Evolutionary conservation across 2,329 filamentous ascomycete species (phyloP).

Genomic region (Cercospora citrullina): DNA sequence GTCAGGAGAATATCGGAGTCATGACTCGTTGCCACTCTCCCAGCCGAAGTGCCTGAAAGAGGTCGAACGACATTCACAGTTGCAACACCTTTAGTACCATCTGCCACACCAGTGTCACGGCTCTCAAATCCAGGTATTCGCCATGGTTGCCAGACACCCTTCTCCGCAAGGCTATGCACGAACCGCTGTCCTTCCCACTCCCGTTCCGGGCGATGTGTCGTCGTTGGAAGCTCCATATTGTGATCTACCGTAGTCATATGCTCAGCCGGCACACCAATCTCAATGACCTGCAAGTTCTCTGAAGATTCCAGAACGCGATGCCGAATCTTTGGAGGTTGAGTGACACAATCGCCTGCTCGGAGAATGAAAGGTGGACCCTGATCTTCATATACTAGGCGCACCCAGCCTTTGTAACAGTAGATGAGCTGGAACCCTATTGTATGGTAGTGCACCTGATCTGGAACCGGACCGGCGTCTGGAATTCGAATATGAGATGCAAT

Average conservation of each 20-base stretch:
- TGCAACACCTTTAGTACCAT: slow-evolving; percentile 20
- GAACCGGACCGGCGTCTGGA: slow-evolving; percentile 19
- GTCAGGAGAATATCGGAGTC: slow-evolving; percentile 20
- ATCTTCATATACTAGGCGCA: slow-evolving; percentile 21
- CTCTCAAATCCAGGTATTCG: slow-evolving; percentile 17
- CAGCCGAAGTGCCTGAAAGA: not conserved
- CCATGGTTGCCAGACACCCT: slow-evolving; percentile 17
- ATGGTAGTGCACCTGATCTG: slow-evolving; percentile 22
- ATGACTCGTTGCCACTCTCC: slow-evolving; percentile 11
- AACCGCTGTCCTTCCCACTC: slow-evolving; percentile 23
- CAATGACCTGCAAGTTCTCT: slow-evolving; percentile 19
- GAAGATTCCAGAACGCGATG: slow-evolving; percentile 19
- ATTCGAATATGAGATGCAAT: slow-evolving; percentile 24
- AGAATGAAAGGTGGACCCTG: slow-evolving; percentile 22
- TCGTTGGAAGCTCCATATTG: slow-evolving; percentile 17
- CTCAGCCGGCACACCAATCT: slow-evolving; percentile 22
- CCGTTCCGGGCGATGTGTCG: slow-evolving; percentile 1
- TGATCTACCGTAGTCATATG: slow-evolving; percentile 21
- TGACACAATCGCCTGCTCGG: slow-evolving; percentile 21
- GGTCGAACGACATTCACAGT: slow-evolving; percentile 14
- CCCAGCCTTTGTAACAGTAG: slow-evolving; percentile 22
- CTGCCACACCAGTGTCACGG: slow-evolving; percentile 17
- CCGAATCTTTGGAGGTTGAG: slow-evolving; percentile 21
- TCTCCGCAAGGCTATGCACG: slow-evolving; percentile 16
- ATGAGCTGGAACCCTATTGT: slow-evolving; percentile 21